Conservation (phyloP, 805 yeast species). For the Saturnispora zaruensis region DNA sequence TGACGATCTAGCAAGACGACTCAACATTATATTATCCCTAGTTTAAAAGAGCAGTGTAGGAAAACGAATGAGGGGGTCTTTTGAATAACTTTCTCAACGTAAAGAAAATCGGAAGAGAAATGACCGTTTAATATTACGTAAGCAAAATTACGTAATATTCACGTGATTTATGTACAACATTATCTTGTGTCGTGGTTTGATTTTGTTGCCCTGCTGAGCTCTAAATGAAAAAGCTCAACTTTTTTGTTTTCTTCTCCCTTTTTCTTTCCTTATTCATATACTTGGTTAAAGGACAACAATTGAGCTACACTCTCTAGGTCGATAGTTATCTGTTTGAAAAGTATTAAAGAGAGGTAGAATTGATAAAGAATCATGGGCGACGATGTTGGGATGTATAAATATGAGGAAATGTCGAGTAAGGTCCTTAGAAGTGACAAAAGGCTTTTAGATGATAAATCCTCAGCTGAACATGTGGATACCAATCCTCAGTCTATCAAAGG, state of each 20-base stretch:
- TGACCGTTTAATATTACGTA: slow-evolving; percentile 1
- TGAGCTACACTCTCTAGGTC: background rate
- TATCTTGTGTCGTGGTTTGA: background rate
- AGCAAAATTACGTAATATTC: background rate
- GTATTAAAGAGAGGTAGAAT: background rate
- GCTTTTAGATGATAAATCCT: slow-evolving; percentile 35
- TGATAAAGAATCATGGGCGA: slow-evolving; percentile 8
- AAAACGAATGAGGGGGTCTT: background rate
- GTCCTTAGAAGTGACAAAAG: slow-evolving; percentile 55
- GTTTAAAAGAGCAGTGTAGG: background rate
- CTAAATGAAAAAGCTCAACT: background rate
- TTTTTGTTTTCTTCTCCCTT: background rate
- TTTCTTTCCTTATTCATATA: background rate
- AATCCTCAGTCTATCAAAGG: slow-evolving; percentile 71
- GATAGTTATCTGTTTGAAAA: background rate
- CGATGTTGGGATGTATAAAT: slow-evolving; percentile 35
- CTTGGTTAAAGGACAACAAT: background rate
- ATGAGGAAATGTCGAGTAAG: slow-evolving; percentile 71
- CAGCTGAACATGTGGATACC: slow-evolving; percentile 41
- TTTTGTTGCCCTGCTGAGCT: background rate
- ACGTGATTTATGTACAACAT: background rate
- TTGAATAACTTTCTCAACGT: background rate
- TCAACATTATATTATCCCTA: slow-evolving; percentile 8
- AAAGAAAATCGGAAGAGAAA: background rate
- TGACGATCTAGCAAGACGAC: slow-evolving; percentile 10